These are phyloP conservation scores for Posidonia australis DNA, from an alignment of 106 monocot genomes.

Conservation along the genomic window DNA sequence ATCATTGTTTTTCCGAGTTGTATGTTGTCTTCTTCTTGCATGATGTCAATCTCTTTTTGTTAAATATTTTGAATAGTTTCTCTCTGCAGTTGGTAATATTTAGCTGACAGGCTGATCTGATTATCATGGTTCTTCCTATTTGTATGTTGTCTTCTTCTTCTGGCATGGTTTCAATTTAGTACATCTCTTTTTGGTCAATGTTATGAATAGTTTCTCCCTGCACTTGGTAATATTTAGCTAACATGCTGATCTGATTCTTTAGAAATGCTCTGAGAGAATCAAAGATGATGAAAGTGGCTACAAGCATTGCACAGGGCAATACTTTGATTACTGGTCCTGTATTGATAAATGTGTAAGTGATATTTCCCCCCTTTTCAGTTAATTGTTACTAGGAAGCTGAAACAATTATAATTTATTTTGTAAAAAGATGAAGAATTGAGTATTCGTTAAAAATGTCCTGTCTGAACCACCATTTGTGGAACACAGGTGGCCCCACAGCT, in stretches of 20 bases:
- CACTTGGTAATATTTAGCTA: not conserved
- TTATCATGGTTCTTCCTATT: no score
- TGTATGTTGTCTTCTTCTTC: no score
- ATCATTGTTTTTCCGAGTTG: no score
- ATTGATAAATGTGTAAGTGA: conserved; percentile 22
- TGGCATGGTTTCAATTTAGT: no score
- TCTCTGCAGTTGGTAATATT: no score
- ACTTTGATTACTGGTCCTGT: conserved; percentile 32
- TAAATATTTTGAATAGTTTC: no score
- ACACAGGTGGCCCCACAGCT: conserved; percentile 22
- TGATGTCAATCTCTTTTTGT: no score
- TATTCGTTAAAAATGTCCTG: not conserved
- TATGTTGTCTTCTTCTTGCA: no score
- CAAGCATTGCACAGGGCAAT: conserved; percentile 33
- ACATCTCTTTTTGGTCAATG: no score
- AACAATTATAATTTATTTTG: no score
- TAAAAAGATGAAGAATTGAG: no score
- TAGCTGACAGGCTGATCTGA: no score
- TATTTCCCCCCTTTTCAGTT: not conserved
- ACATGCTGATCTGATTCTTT: not conserved
- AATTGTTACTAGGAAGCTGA: not conserved
- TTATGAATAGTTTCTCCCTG: not conserved
- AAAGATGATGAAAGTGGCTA: conserved; percentile 19
- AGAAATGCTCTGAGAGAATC: conserved; percentile 25
- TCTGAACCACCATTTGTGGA: not conserved